Conservation (phyloP, 305 asterid species). For the Salvia sclarea region DNA sequence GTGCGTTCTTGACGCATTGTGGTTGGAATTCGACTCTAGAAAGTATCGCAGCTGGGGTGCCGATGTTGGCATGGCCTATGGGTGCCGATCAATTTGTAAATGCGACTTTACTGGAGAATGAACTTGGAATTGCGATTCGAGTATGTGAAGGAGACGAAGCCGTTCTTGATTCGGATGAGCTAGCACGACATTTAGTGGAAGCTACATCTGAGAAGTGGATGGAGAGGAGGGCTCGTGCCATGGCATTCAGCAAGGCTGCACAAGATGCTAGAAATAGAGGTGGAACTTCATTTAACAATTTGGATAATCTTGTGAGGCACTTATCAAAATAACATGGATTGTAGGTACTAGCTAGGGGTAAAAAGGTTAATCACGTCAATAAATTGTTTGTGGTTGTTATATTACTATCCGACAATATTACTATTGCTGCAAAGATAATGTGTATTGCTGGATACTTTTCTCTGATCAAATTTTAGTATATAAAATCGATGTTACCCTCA, state of each 20-base stretch:
- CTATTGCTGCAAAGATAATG: no score
- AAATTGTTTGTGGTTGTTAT: no score
- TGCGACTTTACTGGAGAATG: constrained; percentile 62
- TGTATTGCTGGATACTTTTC: no score
- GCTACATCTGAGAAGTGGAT: constrained; percentile 35
- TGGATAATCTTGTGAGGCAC: constrained; percentile 29
- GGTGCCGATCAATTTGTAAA: constrained; percentile 64
- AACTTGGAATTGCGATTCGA: constrained; percentile 49
- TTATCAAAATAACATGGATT: not conserved
- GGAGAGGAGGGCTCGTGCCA: constrained; percentile 46
- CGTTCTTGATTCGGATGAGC: constrained; percentile 37
- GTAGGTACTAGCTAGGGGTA: no score
- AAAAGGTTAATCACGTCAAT: no score
- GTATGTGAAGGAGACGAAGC: constrained; percentile 55
- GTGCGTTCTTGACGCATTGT: constrained; percentile 55
- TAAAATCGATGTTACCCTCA: no score
- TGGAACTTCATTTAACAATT: constrained; percentile 40
- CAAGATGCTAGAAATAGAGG: constrained; percentile 34
- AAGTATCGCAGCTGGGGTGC: constrained; percentile 50
- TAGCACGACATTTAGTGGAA: constrained; percentile 33
- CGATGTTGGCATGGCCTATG: constrained; percentile 83
- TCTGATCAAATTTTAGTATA: no score
- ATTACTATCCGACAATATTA: no score
- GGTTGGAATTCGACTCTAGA: constrained; percentile 77
- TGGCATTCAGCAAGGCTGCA: constrained; percentile 43